phyloP scores from a whole-genome alignment of 495 filamentous ascomycete species.

The Hypoxylon subgilvum region DNA sequence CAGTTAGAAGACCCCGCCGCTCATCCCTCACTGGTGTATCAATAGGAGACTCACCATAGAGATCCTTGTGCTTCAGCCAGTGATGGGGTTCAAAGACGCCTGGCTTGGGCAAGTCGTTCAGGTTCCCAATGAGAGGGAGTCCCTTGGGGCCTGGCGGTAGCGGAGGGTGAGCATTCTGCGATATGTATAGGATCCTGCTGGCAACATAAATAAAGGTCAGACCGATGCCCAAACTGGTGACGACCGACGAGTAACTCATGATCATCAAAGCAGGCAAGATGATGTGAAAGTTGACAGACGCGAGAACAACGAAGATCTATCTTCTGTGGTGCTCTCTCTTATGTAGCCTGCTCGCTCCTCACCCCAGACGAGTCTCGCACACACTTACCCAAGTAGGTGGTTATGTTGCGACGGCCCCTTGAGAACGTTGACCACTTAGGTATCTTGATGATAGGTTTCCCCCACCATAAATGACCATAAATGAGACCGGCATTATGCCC shows the following conservation, averaged over 20 bases:
- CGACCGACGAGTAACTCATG: slow-evolving; percentile 9
- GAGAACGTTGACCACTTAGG: no score
- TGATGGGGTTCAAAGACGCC: slow-evolving; percentile 52
- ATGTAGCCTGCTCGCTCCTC: no score
- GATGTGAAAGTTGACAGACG: no score
- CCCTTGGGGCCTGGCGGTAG: slow-evolving; percentile 57
- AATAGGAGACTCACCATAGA: slow-evolving; percentile 46
- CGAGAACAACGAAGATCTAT: neutral
- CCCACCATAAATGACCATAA: no score
- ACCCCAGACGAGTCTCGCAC: no score
- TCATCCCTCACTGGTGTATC: neutral
- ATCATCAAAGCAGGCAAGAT: no score
- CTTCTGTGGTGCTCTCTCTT: no score
- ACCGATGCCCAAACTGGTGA: slow-evolving; percentile 10
- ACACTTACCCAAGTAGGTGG: no score
- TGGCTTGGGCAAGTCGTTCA: slow-evolving; percentile 50
- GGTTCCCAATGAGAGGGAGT: slow-evolving; percentile 54
- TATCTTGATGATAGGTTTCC: no score
- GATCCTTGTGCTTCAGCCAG: slow-evolving; percentile 59
- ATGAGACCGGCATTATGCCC: no score
- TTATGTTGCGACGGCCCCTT: no score
- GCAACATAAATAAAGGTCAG: neutral
- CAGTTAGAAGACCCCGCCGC: neutral
- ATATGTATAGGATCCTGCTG: slow-evolving; percentile 5
- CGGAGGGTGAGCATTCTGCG: slow-evolving; percentile 7